Evolutionary conservation across 73 alveolate species (phyloP).

Genomic region (Paramecium sonneborni): DNA sequence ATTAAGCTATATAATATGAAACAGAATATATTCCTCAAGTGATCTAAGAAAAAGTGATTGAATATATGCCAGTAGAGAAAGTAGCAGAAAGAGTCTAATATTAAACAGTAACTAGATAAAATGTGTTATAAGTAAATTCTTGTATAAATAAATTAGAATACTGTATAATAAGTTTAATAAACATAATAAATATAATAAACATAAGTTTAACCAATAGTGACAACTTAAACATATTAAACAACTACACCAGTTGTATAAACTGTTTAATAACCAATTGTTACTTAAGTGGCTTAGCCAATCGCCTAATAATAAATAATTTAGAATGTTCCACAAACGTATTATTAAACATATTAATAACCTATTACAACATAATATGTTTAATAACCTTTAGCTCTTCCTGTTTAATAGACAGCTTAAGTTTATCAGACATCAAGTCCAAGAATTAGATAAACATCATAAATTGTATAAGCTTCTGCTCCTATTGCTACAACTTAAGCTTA

Average conservation of each 20-base stretch:
- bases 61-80: constrained; percentile 55
- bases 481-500: not conserved
- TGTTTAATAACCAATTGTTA: not conserved
- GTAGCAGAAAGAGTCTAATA: constrained; percentile 59
- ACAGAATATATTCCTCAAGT: constrained; percentile 51
- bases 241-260: not conserved
- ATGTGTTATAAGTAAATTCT: not conserved
- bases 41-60: constrained; percentile 52
- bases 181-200: not conserved
- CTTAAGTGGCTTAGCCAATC: not conserved
- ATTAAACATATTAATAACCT: not conserved
- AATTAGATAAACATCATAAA: not conserved
- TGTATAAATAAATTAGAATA: not conserved
- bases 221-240: not conserved
- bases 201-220: not conserved
- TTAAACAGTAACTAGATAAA: not conserved
- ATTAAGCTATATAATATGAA: constrained; percentile 55
- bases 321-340: not conserved
- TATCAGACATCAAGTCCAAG: not conserved
- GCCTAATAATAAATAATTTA: not conserved
- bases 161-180: not conserved
- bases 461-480: not conserved
- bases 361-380: not conserved
- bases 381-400: not conserved
- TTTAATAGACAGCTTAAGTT: not conserved